A percentile compares a stretch with the other conserved stretches of the same genome.
Evolutionary conservation across 805 yeast species (phyloP).

Genomic region (Yarrowia sp.): DNA sequence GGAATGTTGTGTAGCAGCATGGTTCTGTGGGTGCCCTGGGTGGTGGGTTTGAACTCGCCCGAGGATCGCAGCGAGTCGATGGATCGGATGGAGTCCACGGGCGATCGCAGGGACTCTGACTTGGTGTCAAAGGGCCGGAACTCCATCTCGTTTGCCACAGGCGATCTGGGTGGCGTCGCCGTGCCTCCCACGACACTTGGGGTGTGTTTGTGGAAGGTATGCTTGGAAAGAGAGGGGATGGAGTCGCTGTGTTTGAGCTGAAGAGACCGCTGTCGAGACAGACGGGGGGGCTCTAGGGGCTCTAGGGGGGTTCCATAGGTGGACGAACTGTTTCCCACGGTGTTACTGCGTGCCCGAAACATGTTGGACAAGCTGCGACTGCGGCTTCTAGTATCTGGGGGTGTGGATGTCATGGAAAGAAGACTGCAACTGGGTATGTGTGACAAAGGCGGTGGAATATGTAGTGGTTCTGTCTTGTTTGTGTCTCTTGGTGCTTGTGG

Average conservation of each 20-base stretch:
- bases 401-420: constrained; percentile 18
- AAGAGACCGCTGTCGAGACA: constrained; percentile 28
- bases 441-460: too few relatives aligned
- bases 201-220: constrained; percentile 3
- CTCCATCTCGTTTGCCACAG: constrained; percentile 6
- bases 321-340: constrained; percentile 4
- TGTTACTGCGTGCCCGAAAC: constrained; percentile 32
- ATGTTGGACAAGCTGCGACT: constrained; percentile 35
- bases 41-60: constrained; percentile 11
- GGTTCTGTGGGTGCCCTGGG: constrained; percentile 7
- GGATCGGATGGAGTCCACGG: constrained; percentile 5
- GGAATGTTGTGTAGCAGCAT: constrained; percentile 28
- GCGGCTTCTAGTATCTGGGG: constrained; percentile 29
- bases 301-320: background rate
- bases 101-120: background rate
- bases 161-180: constrained; percentile 31
- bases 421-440: too few relatives aligned
- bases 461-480: too few relatives aligned
- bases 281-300: constrained; percentile 17
- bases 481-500: too few relatives aligned
- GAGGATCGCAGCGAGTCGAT: constrained; percentile 22
- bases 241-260: constrained; percentile 35
- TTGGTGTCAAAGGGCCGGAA: constrained; percentile 18
- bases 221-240: constrained; percentile 2
- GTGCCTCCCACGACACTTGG: background rate